Evolutionary conservation across 2,329 filamentous ascomycete species (phyloP).

Genomic region (Sarocladiaceae sp.): DNA sequence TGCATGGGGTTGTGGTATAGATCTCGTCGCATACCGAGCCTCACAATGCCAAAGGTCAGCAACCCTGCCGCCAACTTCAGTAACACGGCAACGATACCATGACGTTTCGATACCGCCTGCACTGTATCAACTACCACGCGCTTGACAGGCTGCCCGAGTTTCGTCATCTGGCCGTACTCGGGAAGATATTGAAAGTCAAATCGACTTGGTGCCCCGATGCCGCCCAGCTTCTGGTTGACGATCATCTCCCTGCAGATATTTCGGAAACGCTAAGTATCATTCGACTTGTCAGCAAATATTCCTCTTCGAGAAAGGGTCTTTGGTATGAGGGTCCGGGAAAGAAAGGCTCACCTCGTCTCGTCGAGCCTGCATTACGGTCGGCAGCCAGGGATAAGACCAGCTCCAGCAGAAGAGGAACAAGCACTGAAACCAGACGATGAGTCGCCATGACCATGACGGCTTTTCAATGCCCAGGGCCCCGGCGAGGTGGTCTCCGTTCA

Average conservation of each 20-base stretch:
- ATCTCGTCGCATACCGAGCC: not conserved
- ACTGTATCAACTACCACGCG: constrained; percentile 12
- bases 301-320: not conserved
- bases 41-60: not conserved
- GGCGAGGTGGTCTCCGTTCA: constrained; percentile 61
- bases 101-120: not conserved
- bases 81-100: not conserved
- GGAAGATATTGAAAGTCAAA: constrained; percentile 71
- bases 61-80: not conserved
- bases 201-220: constrained; percentile 53
- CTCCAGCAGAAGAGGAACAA: constrained; percentile 54
- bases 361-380: constrained; percentile 29
- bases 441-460: constrained; percentile 31
- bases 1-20: not conserved
- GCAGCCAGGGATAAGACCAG: constrained; percentile 36
- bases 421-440: constrained; percentile 58
- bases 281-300: constrained; percentile 1
- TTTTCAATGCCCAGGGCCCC: constrained; percentile 52
- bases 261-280: constrained; percentile 21
- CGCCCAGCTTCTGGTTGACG: constrained; percentile 53
- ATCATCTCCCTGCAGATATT: constrained; percentile 39
- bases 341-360: constrained; percentile 19
- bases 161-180: constrained; percentile 27
- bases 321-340: not conserved
- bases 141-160: constrained; percentile 16